These are phyloP conservation scores for Tylopilus cervinicoccineus DNA, from an alignment of 768 basidiomycete genomes.

Conservation along the genomic window DNA sequence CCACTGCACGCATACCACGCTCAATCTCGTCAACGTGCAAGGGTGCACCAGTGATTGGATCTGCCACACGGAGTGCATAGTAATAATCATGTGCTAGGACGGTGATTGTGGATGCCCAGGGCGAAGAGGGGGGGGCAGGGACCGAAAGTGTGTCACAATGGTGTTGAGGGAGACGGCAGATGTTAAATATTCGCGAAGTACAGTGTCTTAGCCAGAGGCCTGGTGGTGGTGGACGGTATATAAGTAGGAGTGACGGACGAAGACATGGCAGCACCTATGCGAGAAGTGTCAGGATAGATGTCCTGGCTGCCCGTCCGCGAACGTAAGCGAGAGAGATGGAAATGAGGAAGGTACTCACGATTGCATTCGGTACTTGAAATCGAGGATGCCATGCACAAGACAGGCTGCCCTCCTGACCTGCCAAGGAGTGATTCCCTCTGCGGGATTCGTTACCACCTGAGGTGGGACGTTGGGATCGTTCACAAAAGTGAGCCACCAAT, in stretches of 20 bases:
- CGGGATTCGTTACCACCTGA: slow-evolving; percentile 20
- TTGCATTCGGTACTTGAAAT: slow-evolving; percentile 64
- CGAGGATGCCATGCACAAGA: slow-evolving; percentile 66
- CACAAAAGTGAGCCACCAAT: slow-evolving; percentile 91
- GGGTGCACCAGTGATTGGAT: slow-evolving; percentile 27
- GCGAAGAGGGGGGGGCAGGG: slow-evolving; percentile 39
- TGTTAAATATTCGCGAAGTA: slow-evolving; percentile 66
- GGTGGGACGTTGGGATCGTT: slow-evolving; percentile 67
- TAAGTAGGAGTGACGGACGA: neutral
- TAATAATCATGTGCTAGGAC: slow-evolving; percentile 75
- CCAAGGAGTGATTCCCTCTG: slow-evolving; percentile 62
- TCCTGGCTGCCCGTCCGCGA: slow-evolving; percentile 48
- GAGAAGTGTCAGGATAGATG: slow-evolving; percentile 64
- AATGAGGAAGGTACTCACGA: slow-evolving; percentile 42
- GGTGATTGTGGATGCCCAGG: slow-evolving; percentile 49
- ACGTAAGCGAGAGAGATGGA: slow-evolving; percentile 5
- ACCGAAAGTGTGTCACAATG: slow-evolving; percentile 58
- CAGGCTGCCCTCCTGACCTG: slow-evolving; percentile 85
- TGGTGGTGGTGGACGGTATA: slow-evolving; percentile 13
- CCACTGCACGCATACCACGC: slow-evolving; percentile 39
- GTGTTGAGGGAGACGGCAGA: slow-evolving; percentile 67
- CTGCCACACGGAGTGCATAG: slow-evolving; percentile 67
- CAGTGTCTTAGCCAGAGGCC: slow-evolving; percentile 64
- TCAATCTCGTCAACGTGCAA: slow-evolving; percentile 43
- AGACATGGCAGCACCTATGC: slow-evolving; percentile 49